These are phyloP conservation scores for Endogone sp. DNA, from an alignment of 192 early-diverging fungal species.

Conservation along the genomic window DNA sequence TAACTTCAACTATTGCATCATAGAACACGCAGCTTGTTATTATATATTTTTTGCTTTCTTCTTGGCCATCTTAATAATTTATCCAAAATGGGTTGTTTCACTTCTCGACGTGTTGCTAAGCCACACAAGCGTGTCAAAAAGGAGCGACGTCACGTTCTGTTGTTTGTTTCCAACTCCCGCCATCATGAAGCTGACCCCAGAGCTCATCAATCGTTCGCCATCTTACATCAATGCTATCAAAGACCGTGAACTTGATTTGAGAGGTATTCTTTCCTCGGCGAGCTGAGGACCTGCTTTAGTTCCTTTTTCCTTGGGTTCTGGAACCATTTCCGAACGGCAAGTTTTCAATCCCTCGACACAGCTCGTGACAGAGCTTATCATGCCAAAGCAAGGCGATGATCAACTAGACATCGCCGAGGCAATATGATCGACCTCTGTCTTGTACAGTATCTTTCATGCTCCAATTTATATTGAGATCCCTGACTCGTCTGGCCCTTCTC, in stretches of 20 bases:
- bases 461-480: slow-evolving; percentile 10
- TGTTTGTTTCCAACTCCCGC: no score
- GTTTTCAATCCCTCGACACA: background rate
- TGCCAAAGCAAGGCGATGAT: background rate
- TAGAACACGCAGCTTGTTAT: no score
- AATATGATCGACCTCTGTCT: no score
- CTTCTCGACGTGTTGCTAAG: no score
- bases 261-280: slow-evolving; percentile 49
- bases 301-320: background rate
- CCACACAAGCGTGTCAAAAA: no score
- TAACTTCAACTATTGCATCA: no score
- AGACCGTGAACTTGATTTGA: slow-evolving; percentile 87
- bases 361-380: background rate
- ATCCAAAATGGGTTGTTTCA: no score
- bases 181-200: slow-evolving; percentile 74
- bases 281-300: background rate
- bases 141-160: no score
- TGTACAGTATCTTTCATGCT: background rate
- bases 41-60: no score
- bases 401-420: background rate
- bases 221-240: slow-evolving; percentile 82
- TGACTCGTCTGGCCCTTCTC: slow-evolving; percentile 16
- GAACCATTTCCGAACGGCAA: background rate
- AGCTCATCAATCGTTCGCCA: slow-evolving; percentile 59
- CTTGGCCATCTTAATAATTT: no score